Base-by-base conservation (phyloP, 768 basidiomycete genomes). In the Astraeus odoratus region DNA sequence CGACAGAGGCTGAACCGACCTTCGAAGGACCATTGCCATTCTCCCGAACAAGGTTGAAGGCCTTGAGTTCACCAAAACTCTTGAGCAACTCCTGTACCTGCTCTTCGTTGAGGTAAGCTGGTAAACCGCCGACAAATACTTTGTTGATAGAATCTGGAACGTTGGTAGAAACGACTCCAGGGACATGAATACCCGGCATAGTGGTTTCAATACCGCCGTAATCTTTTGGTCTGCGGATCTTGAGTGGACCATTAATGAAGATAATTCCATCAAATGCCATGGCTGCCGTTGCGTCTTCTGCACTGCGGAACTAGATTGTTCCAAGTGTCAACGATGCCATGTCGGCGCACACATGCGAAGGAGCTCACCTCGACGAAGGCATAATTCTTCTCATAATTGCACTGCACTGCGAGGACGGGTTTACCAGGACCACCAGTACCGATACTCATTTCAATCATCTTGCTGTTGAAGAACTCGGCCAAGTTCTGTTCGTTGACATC, bases 351-450 rank as follows among this genome's bases (percentile, higher is more conserved):
- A 25, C 19, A 44, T 3, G n/a, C 42, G 19, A 19, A 34, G 27
- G 30, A 58, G 74, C 51, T 61, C 4, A 95, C 95, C 75, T 99
- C 96, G 42, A 98, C 87, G 61, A 97, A 99, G 1, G 96, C 96
- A 60, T 97, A 99, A 56, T 91, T 93, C 74, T 98, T 99, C 66
- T 98, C 96, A 57, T 93, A 93, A 60, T 97, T 97, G 70, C 96
- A 87, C 59, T 95, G 92, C 5, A 96, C 92, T 16, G 86, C 86
- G 25, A 94, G 75, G 25, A 98, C 91, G 8, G 95, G 90, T 51
- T 92, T 91, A 18, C 90, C 92, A 19, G 87, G 79, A 16, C 76
- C 79, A 23, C 83, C 85, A 5, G 89, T 88, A 12, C 90, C 87
- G 38, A 94, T 81, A 50, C 75, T 76, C 81, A 89, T 88, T 67